Evolutionary conservation across 2,329 filamentous ascomycete species (phyloP).

Genomic region (Cladosporium austrohemisphaericum): DNA sequence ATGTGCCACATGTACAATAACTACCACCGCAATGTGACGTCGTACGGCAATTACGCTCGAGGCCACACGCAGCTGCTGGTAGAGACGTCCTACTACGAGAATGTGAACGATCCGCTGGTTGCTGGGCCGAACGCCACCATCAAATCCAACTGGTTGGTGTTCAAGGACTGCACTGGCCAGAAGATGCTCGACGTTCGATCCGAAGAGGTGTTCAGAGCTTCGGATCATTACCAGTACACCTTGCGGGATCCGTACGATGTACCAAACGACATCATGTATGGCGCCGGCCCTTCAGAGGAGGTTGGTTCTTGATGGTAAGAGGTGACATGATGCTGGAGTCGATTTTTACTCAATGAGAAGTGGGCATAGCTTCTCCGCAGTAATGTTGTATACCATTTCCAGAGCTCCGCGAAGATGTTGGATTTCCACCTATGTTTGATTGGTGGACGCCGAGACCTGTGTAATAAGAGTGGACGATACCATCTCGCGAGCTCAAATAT

Average conservation of each 20-base stretch:
- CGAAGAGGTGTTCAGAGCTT: constrained; percentile 20
- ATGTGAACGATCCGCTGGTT: constrained; percentile 23
- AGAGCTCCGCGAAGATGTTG: too few species aligned
- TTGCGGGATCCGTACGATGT: constrained; percentile 19
- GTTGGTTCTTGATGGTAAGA: constrained; percentile 8
- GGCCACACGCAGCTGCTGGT: constrained; percentile 22
- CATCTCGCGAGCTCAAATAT: too few species aligned
- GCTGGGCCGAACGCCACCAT: constrained; percentile 21
- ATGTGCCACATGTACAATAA: constrained; percentile 25
- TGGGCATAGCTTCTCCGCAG: too few species aligned
- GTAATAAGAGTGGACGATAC: too few species aligned
- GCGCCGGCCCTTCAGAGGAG: constrained; percentile 8
- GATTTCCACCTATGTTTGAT: too few species aligned
- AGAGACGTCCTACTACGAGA: constrained; percentile 25
- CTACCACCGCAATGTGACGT: constrained; percentile 25
- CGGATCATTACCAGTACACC: constrained; percentile 22
- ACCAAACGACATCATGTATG: constrained; percentile 10
- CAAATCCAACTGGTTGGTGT: constrained; percentile 20
- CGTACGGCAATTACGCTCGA: constrained; percentile 26
- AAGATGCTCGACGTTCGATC: constrained; percentile 20
- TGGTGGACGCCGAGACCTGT: too few species aligned
- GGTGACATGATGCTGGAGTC: too few species aligned
- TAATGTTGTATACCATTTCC: too few species aligned
- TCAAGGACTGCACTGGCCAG: constrained; percentile 21
- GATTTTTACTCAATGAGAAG: too few species aligned